phyloP scores from a whole-genome alignment of 805 yeast species.

The Suhomyces canberraensis region DNA sequence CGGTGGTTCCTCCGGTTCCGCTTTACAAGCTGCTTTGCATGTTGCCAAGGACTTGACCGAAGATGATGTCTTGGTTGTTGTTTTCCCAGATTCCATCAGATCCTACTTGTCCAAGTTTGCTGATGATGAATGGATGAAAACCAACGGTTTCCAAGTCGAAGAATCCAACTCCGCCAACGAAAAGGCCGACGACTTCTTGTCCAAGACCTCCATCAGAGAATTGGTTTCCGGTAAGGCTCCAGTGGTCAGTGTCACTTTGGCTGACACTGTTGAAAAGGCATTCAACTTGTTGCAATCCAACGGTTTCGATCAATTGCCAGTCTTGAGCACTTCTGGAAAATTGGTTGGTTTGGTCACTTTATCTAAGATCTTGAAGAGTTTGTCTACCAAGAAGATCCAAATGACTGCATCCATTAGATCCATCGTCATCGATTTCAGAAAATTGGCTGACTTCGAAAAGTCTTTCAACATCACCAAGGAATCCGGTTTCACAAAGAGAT shows the following conservation, averaged over 20 bases:
- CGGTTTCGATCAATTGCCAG: conserved; percentile 86
- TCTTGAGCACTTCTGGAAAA: conserved; percentile 55
- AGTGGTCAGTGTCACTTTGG: conserved; percentile 66
- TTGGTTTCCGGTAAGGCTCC: conserved; percentile 66
- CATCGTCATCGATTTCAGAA: conserved; percentile 72
- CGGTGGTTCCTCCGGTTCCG: conserved; percentile 88
- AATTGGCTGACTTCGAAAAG: conserved; percentile 62
- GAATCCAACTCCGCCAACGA: conserved; percentile 38
- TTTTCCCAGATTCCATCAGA: conserved; percentile 84
- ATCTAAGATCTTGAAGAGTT: conserved; percentile 63
- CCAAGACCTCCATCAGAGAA: conserved; percentile 53
- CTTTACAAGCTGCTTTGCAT: conserved; percentile 73
- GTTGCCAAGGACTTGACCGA: conserved; percentile 68
- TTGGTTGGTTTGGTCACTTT: conserved; percentile 75
- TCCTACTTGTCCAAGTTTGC: conserved; percentile 84
- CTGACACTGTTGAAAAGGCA: conserved; percentile 60
- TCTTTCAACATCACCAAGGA: conserved; percentile 58
- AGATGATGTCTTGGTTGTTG: conserved; percentile 72
- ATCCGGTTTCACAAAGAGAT: conserved; percentile 57
- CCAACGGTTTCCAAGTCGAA: conserved; percentile 61
- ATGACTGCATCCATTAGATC: conserved; percentile 53
- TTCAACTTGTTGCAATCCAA: conserved; percentile 67
- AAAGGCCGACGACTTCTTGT: conserved; percentile 42
- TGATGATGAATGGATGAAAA: conserved; percentile 87
- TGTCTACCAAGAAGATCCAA: conserved; percentile 59